These are phyloP conservation scores for Populus simonii DNA, from an alignment of 345 rosid species.

Conservation along the genomic window DNA sequence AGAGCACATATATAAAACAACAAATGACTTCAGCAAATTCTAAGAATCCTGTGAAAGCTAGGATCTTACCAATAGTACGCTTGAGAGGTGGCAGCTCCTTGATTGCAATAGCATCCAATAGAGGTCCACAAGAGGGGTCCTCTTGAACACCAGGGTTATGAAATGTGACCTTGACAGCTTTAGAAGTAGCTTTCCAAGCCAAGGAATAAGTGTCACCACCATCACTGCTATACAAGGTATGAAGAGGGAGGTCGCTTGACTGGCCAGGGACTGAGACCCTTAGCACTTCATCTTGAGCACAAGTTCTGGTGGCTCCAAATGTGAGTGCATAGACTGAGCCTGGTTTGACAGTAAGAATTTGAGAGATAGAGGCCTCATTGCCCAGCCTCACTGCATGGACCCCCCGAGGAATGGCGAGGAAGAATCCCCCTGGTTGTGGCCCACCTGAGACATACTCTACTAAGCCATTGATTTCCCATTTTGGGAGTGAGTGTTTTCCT, in stretches of 20 bases:
- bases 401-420: conserved; percentile 62
- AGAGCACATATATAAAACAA: background rate
- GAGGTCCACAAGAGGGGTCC: conserved; percentile 76
- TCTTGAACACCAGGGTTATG: conserved; percentile 87
- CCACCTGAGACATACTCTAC: conserved; percentile 78
- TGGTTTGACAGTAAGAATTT: conserved; percentile 39
- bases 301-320: conserved; percentile 70
- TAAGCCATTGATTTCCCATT: conserved; percentile 66
- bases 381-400: conserved; percentile 77
- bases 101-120: conserved; percentile 78
- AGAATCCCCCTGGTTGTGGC: conserved; percentile 85
- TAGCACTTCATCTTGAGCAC: conserved; percentile 77
- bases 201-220: conserved; percentile 83
- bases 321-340: conserved; percentile 60
- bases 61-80: conserved; percentile 36
- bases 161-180: conserved; percentile 53
- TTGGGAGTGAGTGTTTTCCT: conserved; percentile 79
- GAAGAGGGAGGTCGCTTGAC: conserved; percentile 52
- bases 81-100: conserved; percentile 55
- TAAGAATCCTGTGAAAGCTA: background rate
- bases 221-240: conserved; percentile 65
- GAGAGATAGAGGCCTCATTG: conserved; percentile 74
- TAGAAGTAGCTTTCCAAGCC: conserved; percentile 58
- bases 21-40: background rate
- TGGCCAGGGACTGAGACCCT: conserved; percentile 52